phyloP scores from a whole-genome alignment of 176 grass and related monocot genomes.

The Juncus inflexus region DNA sequence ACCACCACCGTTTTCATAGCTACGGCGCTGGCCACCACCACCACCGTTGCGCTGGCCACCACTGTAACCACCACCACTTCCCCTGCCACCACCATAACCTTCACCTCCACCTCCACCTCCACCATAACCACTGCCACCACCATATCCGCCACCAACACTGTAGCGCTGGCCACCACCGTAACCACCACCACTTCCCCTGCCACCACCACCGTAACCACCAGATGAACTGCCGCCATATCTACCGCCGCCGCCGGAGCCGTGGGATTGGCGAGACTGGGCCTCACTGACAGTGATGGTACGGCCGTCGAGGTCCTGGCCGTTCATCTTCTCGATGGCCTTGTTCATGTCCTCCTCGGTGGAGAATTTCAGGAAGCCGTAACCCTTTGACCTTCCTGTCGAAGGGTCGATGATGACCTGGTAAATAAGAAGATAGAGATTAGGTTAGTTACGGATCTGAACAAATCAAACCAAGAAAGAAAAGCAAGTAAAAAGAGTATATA shows the following conservation, averaged over 20 bases:
- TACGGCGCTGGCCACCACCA: neutral
- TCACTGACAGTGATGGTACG: slow-evolving; percentile 91
- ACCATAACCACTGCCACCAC: too few relatives aligned
- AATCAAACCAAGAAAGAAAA: neutral
- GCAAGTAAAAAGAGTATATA: neutral
- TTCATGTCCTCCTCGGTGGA: slow-evolving; percentile 61
- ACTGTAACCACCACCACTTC: neutral
- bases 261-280: slow-evolving; percentile 57
- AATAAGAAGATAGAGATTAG: neutral
- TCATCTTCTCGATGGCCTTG: slow-evolving; percentile 81
- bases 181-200: too few relatives aligned
- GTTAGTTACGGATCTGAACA: slow-evolving; percentile 11
- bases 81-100: slow-evolving; percentile 19
- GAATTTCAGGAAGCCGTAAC: slow-evolving; percentile 92
- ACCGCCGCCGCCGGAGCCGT: slow-evolving; percentile 15
- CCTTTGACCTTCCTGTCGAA: slow-evolving; percentile 73
- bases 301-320: slow-evolving; percentile 70
- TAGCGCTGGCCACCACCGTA: too few relatives aligned
- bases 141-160: too few relatives aligned
- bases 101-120: slow-evolving; percentile 28
- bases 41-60: neutral
- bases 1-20: neutral
- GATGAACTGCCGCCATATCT: too few relatives aligned
- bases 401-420: slow-evolving; percentile 80
- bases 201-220: too few relatives aligned